These are phyloP conservation scores for Oropetium thomaeum DNA, from an alignment of 176 grass and related monocot genomes.

Conservation along the genomic window DNA sequence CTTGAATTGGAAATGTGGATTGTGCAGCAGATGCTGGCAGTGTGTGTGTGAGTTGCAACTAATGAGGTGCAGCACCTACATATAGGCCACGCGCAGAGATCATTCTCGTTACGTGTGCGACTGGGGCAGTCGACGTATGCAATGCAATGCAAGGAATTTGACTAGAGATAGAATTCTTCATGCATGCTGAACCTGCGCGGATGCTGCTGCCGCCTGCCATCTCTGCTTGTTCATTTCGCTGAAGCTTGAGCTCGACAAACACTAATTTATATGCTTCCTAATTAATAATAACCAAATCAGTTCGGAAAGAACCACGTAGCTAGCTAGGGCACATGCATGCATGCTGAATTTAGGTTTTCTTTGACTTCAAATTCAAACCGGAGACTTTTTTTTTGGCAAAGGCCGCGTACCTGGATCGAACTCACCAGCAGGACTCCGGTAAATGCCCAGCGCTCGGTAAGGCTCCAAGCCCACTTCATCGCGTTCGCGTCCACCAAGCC, in stretches of 20 bases:
- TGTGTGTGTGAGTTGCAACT: not conserved
- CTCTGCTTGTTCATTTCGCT: not conserved
- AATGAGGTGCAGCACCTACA: not conserved
- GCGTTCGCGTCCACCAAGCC: no score
- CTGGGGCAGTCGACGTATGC: not conserved
- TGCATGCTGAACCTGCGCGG: slow-evolving; percentile 8
- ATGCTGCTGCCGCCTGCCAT: slow-evolving; percentile 18
- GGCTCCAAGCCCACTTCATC: no score
- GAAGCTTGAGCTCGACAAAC: not conserved
- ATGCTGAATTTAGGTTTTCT: slow-evolving; percentile 4
- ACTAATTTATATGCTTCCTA: not conserved
- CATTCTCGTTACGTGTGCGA: slow-evolving; percentile 29
- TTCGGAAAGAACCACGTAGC: not conserved
- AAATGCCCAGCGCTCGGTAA: no score
- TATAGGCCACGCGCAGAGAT: not conserved
- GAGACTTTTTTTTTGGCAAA: no score
- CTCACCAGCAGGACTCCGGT: no score
- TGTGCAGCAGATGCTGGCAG: not conserved
- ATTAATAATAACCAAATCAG: not conserved
- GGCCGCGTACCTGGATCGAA: no score
- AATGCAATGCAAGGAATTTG: not conserved
- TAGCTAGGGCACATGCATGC: not conserved
- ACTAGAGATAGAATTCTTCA: slow-evolving; percentile 3
- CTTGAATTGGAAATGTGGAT: not conserved
- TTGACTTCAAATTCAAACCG: slow-evolving; percentile 33